phyloP scores from a whole-genome alignment of 345 rosid species.

The Bruguiera sexangula region DNA sequence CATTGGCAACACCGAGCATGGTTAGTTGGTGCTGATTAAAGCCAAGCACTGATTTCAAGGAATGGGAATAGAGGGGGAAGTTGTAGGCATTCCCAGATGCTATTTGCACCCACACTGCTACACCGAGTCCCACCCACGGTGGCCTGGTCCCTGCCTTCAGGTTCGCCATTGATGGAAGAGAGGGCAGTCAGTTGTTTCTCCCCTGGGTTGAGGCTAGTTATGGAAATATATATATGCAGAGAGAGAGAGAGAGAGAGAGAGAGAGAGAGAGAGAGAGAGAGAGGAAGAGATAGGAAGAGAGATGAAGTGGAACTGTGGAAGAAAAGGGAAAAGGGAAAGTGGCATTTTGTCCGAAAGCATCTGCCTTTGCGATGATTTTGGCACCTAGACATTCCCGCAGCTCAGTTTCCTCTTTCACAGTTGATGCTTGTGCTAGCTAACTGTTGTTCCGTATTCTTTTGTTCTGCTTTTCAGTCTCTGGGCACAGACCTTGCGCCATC shows the following conservation, averaged over 20 bases:
- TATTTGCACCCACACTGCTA: slow-evolving; percentile 63
- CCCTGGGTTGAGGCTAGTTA: not conserved
- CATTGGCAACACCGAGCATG: slow-evolving; percentile 69
- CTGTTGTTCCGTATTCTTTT: no score
- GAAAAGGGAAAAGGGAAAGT: not conserved
- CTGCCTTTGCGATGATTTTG: no score
- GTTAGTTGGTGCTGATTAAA: slow-evolving; percentile 66
- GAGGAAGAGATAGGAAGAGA: no score
- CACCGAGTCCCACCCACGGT: slow-evolving; percentile 71
- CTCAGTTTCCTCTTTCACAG: no score
- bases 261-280: no score
- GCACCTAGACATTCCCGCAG: no score
- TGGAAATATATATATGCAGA: not conserved
- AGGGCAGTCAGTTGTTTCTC: not conserved
- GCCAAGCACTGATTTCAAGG: slow-evolving; percentile 66
- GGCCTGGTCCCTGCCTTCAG: slow-evolving; percentile 65
- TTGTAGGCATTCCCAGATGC: slow-evolving; percentile 62
- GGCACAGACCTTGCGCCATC: no score
- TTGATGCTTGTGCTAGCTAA: no score
- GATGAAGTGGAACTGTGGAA: not conserved
- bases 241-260: no score
- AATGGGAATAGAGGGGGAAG: slow-evolving; percentile 69
- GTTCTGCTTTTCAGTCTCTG: no score
- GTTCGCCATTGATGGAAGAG: slow-evolving; percentile 25
- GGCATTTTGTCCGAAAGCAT: no score